These are phyloP conservation scores for Sarcodon aspratus DNA, from an alignment of 768 basidiomycete species.

Conservation along the genomic window DNA sequence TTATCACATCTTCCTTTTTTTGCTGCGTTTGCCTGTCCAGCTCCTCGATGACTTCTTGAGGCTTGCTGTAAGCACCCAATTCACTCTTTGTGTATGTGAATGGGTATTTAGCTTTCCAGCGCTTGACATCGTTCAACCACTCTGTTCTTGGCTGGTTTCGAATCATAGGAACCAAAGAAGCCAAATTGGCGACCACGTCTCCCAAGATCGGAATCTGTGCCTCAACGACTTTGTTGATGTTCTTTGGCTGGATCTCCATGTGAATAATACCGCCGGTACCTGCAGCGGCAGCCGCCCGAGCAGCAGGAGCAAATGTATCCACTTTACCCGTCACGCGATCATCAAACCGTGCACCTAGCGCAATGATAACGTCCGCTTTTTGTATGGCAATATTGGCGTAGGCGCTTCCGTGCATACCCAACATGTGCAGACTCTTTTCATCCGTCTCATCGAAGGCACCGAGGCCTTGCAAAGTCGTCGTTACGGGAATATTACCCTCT, in stretches of 20 bases:
- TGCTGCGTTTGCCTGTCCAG: slow-evolving; percentile 70
- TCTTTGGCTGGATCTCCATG: slow-evolving; percentile 98
- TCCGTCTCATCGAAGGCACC: slow-evolving; percentile 92
- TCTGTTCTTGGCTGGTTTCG: slow-evolving; percentile 45
- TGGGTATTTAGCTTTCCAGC: slow-evolving; percentile 83
- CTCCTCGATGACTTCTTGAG: slow-evolving; percentile 94
- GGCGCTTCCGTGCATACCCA: slow-evolving; percentile 97
- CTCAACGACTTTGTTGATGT: slow-evolving; percentile 97
- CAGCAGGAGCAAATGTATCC: slow-evolving; percentile 83
- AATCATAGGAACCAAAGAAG: slow-evolving; percentile 73
- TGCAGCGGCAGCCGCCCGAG: slow-evolving; percentile 70
- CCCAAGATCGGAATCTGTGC: slow-evolving; percentile 91
- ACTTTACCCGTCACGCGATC: slow-evolving; percentile 95
- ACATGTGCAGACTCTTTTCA: slow-evolving; percentile 85
- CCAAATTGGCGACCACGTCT: slow-evolving; percentile 81
- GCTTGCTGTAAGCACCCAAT: slow-evolving; percentile 62
- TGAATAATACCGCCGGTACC: slow-evolving; percentile 97
- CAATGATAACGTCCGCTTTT: slow-evolving; percentile 93
- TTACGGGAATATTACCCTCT: slow-evolving; percentile 91
- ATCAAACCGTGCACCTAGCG: slow-evolving; percentile 92
- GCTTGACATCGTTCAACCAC: slow-evolving; percentile 78
- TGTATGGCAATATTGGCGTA: slow-evolving; percentile 99
- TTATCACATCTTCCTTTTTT: slow-evolving; percentile 76
- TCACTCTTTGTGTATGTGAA: slow-evolving; percentile 72
- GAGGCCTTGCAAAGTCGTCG: slow-evolving; percentile 92